Percentiles rank a stretch among this genome's conserved stretches.
Evolutionary conservation across 306 rosid species (phyloP).

Genomic region (Argentina anserina): DNA sequence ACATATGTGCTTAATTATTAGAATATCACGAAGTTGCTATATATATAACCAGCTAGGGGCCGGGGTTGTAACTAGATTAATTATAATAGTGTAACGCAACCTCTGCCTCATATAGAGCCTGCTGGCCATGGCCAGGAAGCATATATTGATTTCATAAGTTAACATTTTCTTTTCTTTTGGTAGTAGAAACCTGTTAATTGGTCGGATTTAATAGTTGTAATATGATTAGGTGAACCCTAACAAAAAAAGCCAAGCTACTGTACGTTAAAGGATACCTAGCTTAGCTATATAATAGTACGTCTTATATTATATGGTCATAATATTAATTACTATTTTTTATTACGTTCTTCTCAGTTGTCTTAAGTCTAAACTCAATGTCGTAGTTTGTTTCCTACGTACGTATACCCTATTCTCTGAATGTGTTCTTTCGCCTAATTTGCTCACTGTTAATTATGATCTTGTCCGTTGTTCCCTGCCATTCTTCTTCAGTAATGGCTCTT

Average conservation of each 20-base stretch:
- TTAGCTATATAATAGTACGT: background rate
- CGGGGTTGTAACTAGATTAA: no score
- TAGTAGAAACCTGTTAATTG: background rate
- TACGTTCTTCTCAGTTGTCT: background rate
- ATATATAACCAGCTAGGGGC: background rate
- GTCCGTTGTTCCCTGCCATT: background rate
- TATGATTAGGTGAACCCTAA: background rate
- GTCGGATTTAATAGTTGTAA: background rate
- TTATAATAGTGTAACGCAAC: background rate
- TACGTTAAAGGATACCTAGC: background rate
- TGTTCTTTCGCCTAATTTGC: background rate
- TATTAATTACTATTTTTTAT: background rate
- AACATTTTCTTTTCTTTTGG: background rate
- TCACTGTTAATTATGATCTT: background rate
- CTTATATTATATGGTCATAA: background rate
- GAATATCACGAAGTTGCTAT: background rate
- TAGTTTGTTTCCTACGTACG: background rate
- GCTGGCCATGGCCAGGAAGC: background rate
- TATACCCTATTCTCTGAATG: background rate
- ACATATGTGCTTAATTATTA: background rate
- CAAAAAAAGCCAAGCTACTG: background rate
- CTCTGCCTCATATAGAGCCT: background rate
- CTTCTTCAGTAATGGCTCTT: slow-evolving; percentile 1
- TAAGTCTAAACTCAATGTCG: background rate
- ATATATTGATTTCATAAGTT: background rate